Evolutionary conservation across 2,329 filamentous ascomycete genomes (phyloP).

Genomic region (Escovopsis sp.): DNA sequence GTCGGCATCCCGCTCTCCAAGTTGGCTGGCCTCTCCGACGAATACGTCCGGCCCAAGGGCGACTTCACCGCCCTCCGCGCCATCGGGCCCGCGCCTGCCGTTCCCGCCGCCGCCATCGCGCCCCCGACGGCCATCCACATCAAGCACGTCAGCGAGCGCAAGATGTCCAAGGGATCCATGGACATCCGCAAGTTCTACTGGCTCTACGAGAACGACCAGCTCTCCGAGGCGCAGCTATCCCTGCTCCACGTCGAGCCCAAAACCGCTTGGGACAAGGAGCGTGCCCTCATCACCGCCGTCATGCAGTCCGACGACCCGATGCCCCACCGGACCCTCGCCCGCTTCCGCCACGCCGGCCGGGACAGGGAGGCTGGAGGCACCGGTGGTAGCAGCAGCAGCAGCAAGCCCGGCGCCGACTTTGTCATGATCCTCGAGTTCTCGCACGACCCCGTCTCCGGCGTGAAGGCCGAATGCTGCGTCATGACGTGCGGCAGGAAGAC

Average conservation of each 20-base stretch:
- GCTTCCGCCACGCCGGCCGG: neutral
- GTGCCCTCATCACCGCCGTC: neutral
- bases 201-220: conserved; percentile 1
- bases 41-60: conserved; percentile 3
- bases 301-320: neutral
- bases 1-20: conserved; percentile 4
- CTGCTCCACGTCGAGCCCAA: conserved; percentile 1
- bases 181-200: neutral
- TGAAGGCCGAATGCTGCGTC: neutral
- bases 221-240: neutral
- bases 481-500: conserved; percentile 1
- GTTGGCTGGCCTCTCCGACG: neutral
- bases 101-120: neutral
- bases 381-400: too few species aligned
- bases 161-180: neutral
- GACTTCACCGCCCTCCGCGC: neutral
- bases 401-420: neutral
- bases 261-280: conserved; percentile 2
- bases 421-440: conserved; percentile 2
- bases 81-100: too few species aligned
- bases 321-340: neutral
- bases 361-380: too few species aligned
- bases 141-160: neutral
- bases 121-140: conserved; percentile 1
- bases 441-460: neutral